These are phyloP conservation scores for Colletotrichum tanaceti DNA, from an alignment of 2,329 filamentous ascomycete genomes.

Conservation along the genomic window DNA sequence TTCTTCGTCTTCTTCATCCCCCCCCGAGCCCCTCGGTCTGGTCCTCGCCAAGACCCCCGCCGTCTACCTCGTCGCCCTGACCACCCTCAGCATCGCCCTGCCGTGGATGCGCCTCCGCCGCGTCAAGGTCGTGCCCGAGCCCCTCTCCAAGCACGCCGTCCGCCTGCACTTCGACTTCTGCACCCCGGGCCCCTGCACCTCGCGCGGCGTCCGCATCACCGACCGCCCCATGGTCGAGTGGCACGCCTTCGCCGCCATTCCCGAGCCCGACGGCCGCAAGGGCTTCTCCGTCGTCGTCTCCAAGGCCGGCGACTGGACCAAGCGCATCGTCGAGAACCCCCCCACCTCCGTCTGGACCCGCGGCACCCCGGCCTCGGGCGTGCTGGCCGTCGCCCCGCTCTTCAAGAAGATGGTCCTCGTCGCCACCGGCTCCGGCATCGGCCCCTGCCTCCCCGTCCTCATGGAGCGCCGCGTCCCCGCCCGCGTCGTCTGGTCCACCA, in stretches of 20 bases:
- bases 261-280: constrained; percentile 59
- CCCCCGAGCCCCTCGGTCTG: constrained; percentile 49
- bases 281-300: constrained; percentile 79
- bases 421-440: constrained; percentile 79
- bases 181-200: constrained; percentile 58
- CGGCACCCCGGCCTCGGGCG: constrained; percentile 74
- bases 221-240: constrained; percentile 75
- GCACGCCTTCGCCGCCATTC: constrained; percentile 81
- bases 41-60: constrained; percentile 54
- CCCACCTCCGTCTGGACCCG: constrained; percentile 75
- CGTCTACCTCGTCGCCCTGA: constrained; percentile 75
- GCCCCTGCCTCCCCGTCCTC: constrained; percentile 72
- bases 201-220: constrained; percentile 63
- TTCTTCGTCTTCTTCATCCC: no score
- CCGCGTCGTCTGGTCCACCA: constrained; percentile 77
- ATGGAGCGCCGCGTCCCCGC: constrained; percentile 60
- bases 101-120: constrained; percentile 80
- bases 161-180: constrained; percentile 77
- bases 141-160: constrained; percentile 78
- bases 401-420: constrained; percentile 75
- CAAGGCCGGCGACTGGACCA: constrained; percentile 81
- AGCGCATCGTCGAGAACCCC: constrained; percentile 69
- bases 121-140: constrained; percentile 73
- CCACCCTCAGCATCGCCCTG: constrained; percentile 73
- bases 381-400: constrained; percentile 74